phyloP scores from a whole-genome alignment of 305 asterid genomes.

The Rubia balearica region DNA sequence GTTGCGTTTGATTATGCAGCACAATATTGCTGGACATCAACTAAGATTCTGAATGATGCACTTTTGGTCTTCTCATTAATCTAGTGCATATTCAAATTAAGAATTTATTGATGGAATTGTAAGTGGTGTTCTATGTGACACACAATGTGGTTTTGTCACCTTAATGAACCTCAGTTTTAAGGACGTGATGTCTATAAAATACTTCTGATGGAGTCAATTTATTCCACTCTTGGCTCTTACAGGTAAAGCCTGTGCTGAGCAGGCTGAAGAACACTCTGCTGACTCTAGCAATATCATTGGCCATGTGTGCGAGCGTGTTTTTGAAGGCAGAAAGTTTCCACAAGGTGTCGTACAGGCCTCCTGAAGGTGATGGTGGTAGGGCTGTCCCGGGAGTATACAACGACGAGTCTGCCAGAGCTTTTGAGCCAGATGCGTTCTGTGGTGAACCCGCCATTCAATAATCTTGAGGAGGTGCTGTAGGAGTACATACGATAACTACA shows the following conservation, averaged over 20 bases:
- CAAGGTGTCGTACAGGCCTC: conserved; percentile 19
- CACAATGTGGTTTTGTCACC: too few relatives aligned
- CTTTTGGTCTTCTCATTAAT: not conserved
- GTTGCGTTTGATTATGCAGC: too few relatives aligned
- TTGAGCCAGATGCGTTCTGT: conserved; percentile 84
- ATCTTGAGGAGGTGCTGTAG: not conserved
- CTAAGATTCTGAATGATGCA: not conserved
- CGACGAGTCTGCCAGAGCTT: conserved; percentile 77
- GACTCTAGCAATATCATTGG: conserved; percentile 58
- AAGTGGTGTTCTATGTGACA: too few relatives aligned
- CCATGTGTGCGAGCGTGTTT: conserved; percentile 36
- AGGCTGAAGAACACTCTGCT: conserved; percentile 76
- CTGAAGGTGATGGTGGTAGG: conserved; percentile 49
- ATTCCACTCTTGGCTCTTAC: conserved; percentile 11
- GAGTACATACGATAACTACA: not conserved
- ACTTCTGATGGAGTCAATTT: not conserved
- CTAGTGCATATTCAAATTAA: not conserved
- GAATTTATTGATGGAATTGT: not conserved
- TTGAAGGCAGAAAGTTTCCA: conserved; percentile 35
- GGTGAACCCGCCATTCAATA: conserved; percentile 38
- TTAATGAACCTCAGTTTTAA: not conserved
- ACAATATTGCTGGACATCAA: too few relatives aligned
- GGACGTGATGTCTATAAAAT: not conserved
- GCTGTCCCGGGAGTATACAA: conserved; percentile 70
- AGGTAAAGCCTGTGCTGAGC: conserved; percentile 78